phyloP scores from a whole-genome alignment of 1,284 basidiomycete species.

The Pseudozyma sp. region DNA sequence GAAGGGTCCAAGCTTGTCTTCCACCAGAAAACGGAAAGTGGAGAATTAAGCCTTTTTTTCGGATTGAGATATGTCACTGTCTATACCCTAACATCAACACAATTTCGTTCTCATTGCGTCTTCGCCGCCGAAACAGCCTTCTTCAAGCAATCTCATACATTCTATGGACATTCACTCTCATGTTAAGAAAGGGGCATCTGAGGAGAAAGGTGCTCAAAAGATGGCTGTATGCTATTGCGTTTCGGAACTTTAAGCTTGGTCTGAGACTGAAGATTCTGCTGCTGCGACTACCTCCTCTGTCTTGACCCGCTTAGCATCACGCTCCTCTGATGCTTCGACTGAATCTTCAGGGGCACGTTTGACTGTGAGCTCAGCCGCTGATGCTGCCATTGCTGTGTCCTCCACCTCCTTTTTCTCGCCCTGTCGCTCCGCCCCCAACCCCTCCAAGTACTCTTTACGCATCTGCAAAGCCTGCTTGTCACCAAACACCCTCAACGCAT shows the following conservation, averaged over 20 bases:
- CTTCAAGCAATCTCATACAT: too few relatives aligned
- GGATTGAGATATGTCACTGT: too few relatives aligned
- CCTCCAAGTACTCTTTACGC: conserved; percentile 21
- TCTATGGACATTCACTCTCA: neutral
- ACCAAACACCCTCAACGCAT: conserved; percentile 78
- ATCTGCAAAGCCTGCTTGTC: conserved; percentile 40
- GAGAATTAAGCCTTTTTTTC: too few relatives aligned
- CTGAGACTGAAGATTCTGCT: neutral
- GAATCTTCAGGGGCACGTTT: conserved; percentile 20
- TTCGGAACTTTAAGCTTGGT: too few relatives aligned
- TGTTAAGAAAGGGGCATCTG: too few relatives aligned
- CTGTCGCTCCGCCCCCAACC: conserved; percentile 1
- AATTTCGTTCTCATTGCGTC: neutral
- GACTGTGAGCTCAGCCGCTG: neutral
- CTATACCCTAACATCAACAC: neutral
- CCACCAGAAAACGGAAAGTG: neutral
- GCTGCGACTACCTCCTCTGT: conserved; percentile 12
- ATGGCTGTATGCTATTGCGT: too few relatives aligned
- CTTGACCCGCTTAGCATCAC: conserved; percentile 24
- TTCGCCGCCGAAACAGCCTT: too few relatives aligned
- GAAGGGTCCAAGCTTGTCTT: conserved; percentile 1
- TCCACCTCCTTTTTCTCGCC: neutral
- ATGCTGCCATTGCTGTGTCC: neutral
- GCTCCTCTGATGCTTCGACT: conserved; percentile 10
- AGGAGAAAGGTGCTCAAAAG: too few relatives aligned